Evolutionary conservation across 2,329 filamentous ascomycete species (phyloP).

Genomic region (Sarocladium oryzae): DNA sequence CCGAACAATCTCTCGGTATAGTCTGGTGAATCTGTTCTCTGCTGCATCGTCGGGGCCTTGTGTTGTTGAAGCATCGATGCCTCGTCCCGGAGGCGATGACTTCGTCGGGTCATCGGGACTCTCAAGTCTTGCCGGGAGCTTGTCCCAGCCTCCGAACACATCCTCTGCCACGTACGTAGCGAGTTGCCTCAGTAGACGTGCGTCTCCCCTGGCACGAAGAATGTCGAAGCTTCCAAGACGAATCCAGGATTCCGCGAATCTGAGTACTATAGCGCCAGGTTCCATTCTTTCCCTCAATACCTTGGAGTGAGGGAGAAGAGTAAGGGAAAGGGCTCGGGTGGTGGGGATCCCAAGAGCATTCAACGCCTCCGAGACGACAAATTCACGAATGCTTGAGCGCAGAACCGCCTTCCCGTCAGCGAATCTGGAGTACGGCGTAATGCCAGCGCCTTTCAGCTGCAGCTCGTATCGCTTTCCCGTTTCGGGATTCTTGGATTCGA

Average conservation of each 20-base stretch:
- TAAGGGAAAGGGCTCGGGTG: conserved; percentile 80
- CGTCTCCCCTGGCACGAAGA: conserved; percentile 73
- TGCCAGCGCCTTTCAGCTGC: conserved; percentile 88
- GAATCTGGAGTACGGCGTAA: conserved; percentile 92
- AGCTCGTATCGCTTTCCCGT: conserved; percentile 77
- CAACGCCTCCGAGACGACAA: conserved; percentile 82
- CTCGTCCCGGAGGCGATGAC: conserved; percentile 38
- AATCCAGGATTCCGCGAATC: conserved; percentile 89
- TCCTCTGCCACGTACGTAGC: conserved; percentile 82
- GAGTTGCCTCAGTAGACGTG: conserved; percentile 64
- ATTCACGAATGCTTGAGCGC: conserved; percentile 88
- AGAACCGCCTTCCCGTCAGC: conserved; percentile 94
- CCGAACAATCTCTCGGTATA: conserved; percentile 82
- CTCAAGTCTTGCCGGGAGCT: conserved; percentile 58
- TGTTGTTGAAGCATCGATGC: conserved; percentile 49
- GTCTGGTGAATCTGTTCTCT: conserved; percentile 79
- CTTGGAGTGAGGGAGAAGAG: conserved; percentile 62
- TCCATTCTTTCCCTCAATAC: conserved; percentile 77
- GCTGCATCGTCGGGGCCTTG: conserved; percentile 62
- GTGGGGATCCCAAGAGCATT: conserved; percentile 80
- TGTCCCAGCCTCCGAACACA: conserved; percentile 82
- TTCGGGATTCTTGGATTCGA: conserved; percentile 73
- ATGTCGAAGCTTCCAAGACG: conserved; percentile 95
- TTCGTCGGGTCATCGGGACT: conserved; percentile 41
- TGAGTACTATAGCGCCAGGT: conserved; percentile 84